Percentiles rank a stretch among this genome's conserved stretches.
phyloP scores from a whole-genome alignment of 176 grass and related monocot genomes.

The Rhynchospora tenuis region DNA sequence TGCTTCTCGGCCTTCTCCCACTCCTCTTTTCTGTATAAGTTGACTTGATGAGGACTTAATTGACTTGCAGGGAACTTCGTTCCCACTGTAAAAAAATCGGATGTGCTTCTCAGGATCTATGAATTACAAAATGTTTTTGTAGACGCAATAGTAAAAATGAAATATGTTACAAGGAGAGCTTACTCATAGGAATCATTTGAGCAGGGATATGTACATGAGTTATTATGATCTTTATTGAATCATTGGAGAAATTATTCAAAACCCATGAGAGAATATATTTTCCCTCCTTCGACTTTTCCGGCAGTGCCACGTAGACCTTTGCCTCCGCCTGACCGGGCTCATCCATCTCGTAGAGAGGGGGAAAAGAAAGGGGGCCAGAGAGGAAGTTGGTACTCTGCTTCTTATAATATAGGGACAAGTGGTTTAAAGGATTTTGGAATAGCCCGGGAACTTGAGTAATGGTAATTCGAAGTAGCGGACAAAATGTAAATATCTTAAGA shows the following conservation, averaged over 20 bases:
- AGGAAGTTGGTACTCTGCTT: too few relatives aligned
- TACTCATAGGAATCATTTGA: slow-evolving; percentile 84
- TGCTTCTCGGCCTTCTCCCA: not conserved
- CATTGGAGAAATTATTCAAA: slow-evolving; percentile 23
- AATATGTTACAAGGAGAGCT: slow-evolving; percentile 1
- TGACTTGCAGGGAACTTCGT: not conserved
- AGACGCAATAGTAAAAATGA: not conserved
- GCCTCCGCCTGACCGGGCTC: not conserved
- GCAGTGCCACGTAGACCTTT: slow-evolving; percentile 56
- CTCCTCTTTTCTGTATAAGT: not conserved
- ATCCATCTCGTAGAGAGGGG: not conserved
- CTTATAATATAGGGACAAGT: too few relatives aligned
- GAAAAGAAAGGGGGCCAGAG: not conserved
- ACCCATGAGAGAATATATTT: slow-evolving; percentile 52
- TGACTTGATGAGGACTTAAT: not conserved
- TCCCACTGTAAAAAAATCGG: not conserved
- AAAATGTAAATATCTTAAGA: not conserved
- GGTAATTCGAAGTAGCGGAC: not conserved
- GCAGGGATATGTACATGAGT: slow-evolving; percentile 59
- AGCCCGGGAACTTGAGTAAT: not conserved
- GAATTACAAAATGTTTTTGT: not conserved
- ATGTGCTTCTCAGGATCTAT: not conserved
- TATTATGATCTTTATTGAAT: slow-evolving; percentile 38
- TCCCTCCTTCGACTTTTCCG: slow-evolving; percentile 39
- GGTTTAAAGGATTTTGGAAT: not conserved